Base-by-base conservation (phyloP, 805 yeast genomes). In the Metschnikowia rubicola region DNA sequence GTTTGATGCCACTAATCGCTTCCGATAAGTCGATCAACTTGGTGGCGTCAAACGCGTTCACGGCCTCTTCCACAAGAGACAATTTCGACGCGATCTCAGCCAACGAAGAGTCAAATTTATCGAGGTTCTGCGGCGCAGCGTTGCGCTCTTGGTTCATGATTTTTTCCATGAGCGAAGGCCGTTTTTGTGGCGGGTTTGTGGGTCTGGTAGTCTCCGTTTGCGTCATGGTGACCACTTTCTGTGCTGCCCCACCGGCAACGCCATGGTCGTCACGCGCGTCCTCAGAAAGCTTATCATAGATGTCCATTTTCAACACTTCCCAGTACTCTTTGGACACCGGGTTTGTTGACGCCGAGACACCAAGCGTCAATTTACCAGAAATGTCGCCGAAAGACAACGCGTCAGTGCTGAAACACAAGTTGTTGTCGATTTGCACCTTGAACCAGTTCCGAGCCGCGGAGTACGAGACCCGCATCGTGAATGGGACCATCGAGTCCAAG, bases 361-460 rank as follows among this genome's bases (percentile, higher is more conserved):
- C 89, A 39, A 85, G 48, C 40, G 65, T 71, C 49, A 77, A 71
- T 31, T 68, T 65, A 10, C 67, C 54, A 1, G 60, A 53, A 17
- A 53, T 47, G 6, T 62, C 51, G 30, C 79, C 79, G 15, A 86
- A 59, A 32, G 64, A 59, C 33, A 86, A 67, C 45, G 78, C 64
- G 48, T 79, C 76, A 0, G 90, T 82, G 62, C 81, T 81, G 64
- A 86, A 79, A 59, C 90, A 82, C 47, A 86, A 70, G 55, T 77
- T 80, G 62, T 86, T 86, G 63, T 86, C 88, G 41, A 84, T 68
- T 51, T 86, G 88, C n/a, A 86, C 74, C 54, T 84, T 83, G 52
- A 83, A 71, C 49, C 77, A 63, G 12, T 71, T 67, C 28, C 63
- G 61, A 35, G 67, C 60, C 9, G 64, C 63, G 21, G 80, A 76